Base-by-base conservation (phyloP, 1,284 basidiomycete genomes). In the Pseudozyma sp. region DNA sequence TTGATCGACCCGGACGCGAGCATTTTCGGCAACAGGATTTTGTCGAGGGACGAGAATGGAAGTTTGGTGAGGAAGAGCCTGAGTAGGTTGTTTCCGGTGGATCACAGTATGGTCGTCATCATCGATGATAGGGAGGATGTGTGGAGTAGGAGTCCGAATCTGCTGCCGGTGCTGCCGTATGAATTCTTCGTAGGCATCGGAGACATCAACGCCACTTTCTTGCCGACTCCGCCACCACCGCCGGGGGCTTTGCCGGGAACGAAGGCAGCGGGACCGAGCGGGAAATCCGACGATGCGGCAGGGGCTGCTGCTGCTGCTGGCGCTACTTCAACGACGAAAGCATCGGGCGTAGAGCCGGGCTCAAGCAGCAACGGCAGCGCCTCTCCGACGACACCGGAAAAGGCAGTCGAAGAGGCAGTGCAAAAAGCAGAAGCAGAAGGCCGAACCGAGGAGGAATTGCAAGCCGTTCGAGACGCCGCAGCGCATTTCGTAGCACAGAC, bases 101-200 rank as follows among this genome's bases (percentile, higher is more conserved):
- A 98, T 85, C 94, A 94, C 45, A 94, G 93, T 51, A 99, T 98
- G 96, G 96, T 98, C 1, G 96, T 98, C 69, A 93, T 99, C 80
- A 99, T 99, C 70, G 96, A 99, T 85, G 96, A 99, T 86, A 90
- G 96, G 34, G 92, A 94, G 2, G 96, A 99, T 82, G 96, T 99
- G 19, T 99, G 96, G 96, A 92, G 93, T 77, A 93, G 92, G 89
- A 86, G 87, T 66, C 94, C 95, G 0, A 98, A 99, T 84, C 88
- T 99, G 35, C 89, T 99, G 83, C 97, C 97, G 86, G 96, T 98
- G 61, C 89, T 96, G 33, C 96, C 96, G 51, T 99, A 94, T 82
- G 94, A 98, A 81, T 99, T 99, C 86, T 99, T 97, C 82, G 89
- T 97, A 63, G 95, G 96, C n/a, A 97, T 97, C 74, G 96, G 96